Base-by-base conservation (phyloP, 768 basidiomycete genomes). In the Kwoniella europaea region DNA sequence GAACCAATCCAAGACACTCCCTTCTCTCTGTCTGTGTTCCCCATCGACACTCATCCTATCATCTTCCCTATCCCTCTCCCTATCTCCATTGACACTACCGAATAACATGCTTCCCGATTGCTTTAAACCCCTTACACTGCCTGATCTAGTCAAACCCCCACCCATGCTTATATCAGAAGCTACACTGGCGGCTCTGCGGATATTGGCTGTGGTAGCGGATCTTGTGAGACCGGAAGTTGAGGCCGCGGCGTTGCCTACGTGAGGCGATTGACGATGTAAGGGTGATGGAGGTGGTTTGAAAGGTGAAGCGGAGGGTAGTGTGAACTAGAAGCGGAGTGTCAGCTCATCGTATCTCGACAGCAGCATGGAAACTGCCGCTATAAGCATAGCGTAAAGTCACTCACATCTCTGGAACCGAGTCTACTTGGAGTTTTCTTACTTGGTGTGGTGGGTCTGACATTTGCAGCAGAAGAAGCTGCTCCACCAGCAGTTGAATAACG, bases 1-100 rank as follows among this genome's bases (percentile, higher is more conserved):
- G 64, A 80, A 79, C 79, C 77, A 79, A 65, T 79, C 76, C 24
- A 75, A 52, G 42, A 72, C 75, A 58, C 77, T 78, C 10, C 71
- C 65, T 13, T 74, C 74, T 24, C 76, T 63, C 15, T 63, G 63
- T 27, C 72, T 43, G 16, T 69, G 68, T n/a, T 69, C 75, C 16
- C 71, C 75, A 67, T 76, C 74, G 0, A 76, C 65, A 57, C 77
- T 80, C 79, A 78, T 80, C 29, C 67, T 46, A 5, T 79, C 76
- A 15, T 71, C 74, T 7, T 74, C 67, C n/a, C 52, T 54, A 3
- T 76, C 74, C 7, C 67, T 68, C 15, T 73, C 63, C 10, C 29
- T 12, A 60, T 71, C 69, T 24, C 73, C 75, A n/a, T 59, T 62
- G n/a, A 63, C 71, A 9, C 69, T 69, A 27, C 73, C 69, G 42